These are phyloP conservation scores for Volvox reticuliferus DNA, from an alignment of 139 green algal genomes.

Conservation along the genomic window DNA sequence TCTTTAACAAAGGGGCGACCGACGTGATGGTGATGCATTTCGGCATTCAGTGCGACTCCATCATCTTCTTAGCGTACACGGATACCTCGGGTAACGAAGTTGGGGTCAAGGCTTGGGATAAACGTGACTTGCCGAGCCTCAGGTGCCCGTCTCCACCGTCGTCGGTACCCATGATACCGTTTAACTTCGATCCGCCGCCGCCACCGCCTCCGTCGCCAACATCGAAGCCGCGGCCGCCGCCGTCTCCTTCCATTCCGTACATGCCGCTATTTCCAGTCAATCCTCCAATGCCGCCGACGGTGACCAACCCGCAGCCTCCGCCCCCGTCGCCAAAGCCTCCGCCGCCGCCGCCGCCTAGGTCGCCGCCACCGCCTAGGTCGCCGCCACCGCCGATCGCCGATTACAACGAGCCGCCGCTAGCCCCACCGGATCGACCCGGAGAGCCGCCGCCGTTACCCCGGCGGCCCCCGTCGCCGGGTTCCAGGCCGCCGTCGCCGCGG, in stretches of 20 bases:
- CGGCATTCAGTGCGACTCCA: slow-evolving; percentile 25
- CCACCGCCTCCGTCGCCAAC: background rate
- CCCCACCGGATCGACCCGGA: background rate
- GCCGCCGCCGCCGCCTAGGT: background rate
- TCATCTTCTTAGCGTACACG: slow-evolving; percentile 29
- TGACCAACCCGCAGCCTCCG: background rate
- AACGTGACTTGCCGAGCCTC: background rate
- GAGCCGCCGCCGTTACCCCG: background rate
- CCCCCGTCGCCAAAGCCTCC: background rate
- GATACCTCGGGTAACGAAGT: background rate
- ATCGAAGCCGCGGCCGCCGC: slow-evolving; percentile 1
- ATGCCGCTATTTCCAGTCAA: background rate
- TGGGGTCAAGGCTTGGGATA: slow-evolving; percentile 5
- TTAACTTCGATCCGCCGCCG: background rate
- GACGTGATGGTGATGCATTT: slow-evolving; percentile 11
- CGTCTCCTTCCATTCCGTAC: background rate
- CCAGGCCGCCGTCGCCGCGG: background rate
- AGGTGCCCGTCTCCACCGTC: background rate
- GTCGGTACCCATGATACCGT: background rate
- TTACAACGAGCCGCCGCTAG: background rate
- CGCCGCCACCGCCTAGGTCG: background rate
- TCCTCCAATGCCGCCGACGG: background rate
- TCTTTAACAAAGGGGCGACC: slow-evolving; percentile 20
- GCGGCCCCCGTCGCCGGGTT: background rate
- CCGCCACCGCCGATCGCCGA: background rate